Conservation (phyloP, 2,329 filamentous ascomycete genomes). For the Neonectria neomacrospora region DNA sequence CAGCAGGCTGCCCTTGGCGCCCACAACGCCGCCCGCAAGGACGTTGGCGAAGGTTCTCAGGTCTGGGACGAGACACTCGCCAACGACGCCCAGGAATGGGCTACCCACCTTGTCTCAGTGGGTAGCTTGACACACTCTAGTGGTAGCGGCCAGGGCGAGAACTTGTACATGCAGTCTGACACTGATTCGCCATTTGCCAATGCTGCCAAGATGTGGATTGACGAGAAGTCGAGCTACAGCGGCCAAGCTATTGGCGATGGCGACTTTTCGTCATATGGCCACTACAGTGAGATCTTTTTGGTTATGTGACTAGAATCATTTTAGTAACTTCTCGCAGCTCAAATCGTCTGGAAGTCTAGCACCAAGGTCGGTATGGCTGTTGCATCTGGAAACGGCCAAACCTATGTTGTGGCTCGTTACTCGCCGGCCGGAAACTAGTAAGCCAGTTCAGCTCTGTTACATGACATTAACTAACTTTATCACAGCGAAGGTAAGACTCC, state of each 20-base stretch:
- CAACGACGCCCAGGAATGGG: constrained; percentile 40
- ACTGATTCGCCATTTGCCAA: constrained; percentile 29
- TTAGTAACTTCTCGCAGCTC: constrained; percentile 22
- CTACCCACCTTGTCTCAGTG: constrained; percentile 34
- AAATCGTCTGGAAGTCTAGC: constrained; percentile 41
- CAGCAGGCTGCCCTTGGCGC: constrained; percentile 41
- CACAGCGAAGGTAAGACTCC: neutral
- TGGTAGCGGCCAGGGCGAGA: constrained; percentile 36
- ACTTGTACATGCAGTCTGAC: constrained; percentile 38
- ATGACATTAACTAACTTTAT: neutral
- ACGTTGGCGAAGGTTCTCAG: constrained; percentile 32
- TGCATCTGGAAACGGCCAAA: constrained; percentile 30
- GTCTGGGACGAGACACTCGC: constrained; percentile 39
- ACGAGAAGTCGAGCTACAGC: constrained; percentile 40
- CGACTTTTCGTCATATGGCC: constrained; percentile 38
- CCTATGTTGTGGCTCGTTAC: constrained; percentile 41
- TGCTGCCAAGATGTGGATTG: constrained; percentile 36
- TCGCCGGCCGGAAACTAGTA: constrained; percentile 42
- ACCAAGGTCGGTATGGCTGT: constrained; percentile 42
- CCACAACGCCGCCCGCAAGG: constrained; percentile 40
- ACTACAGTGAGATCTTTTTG: constrained; percentile 39
- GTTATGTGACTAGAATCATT: no score
- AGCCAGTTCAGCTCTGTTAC: constrained; percentile 6
- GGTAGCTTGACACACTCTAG: constrained; percentile 37
- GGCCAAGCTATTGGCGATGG: constrained; percentile 32